phyloP scores from a whole-genome alignment of 768 basidiomycete species.

The Symmetrospora coprosmae region DNA sequence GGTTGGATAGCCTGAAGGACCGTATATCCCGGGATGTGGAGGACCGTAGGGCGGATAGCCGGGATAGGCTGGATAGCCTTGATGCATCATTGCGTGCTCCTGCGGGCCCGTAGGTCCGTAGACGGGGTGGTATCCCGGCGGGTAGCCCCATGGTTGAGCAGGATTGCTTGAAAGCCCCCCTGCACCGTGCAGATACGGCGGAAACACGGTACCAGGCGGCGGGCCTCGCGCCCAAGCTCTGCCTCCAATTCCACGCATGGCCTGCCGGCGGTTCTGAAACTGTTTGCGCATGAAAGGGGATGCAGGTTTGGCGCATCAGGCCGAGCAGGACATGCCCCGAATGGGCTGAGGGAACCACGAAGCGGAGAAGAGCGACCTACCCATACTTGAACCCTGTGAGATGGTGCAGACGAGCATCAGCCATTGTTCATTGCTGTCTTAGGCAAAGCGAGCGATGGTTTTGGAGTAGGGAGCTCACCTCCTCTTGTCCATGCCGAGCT shows the following conservation, averaged over 20 bases:
- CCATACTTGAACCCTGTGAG: slow-evolving; percentile 16
- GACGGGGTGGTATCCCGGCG: no score
- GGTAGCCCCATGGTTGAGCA: no score
- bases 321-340: not conserved
- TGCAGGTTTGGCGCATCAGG: not conserved
- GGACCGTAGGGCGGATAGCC: not conserved
- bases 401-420: not conserved
- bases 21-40: not conserved
- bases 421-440: not conserved
- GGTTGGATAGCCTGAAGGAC: no score
- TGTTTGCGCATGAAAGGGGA: not conserved
- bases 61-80: no score
- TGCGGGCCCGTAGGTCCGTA: no score
- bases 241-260: no score
- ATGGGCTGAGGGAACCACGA: not conserved
- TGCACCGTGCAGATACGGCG: no score
- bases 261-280: slow-evolving; percentile 17
- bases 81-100: no score
- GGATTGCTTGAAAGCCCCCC: no score
- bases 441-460: not conserved
- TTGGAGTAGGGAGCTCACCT: not conserved
- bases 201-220: not conserved
- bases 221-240: slow-evolving; percentile 4
- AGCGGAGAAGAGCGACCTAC: not conserved
- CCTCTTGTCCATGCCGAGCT: slow-evolving; percentile 3